Evolutionary conservation across 305 asterid species (phyloP).

Genomic region (Ilex paraguariensis): DNA sequence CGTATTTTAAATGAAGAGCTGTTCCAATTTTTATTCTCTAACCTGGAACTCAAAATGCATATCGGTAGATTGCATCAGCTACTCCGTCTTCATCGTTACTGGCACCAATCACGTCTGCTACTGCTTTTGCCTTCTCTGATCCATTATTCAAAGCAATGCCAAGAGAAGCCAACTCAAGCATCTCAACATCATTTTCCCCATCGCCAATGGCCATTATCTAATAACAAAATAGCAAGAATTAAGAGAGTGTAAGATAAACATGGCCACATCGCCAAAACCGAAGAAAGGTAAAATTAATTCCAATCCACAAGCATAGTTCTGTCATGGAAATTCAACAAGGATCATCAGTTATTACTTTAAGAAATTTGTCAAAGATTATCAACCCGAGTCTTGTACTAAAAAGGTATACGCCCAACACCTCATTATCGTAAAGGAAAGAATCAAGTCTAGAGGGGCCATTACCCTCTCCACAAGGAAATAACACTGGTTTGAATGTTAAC

Average conservation of each 20-base stretch:
- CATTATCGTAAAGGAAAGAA: too few species aligned
- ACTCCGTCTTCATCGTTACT: conserved; percentile 97
- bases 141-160: conserved; percentile 96
- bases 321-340: too few species aligned
- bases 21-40: too few species aligned
- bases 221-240: not conserved
- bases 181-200: conserved; percentile 97
- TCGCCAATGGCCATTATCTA: conserved; percentile 97
- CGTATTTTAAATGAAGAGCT: too few species aligned
- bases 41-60: conserved; percentile 52
- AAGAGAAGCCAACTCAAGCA: conserved; percentile 90
- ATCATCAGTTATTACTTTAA: too few species aligned
- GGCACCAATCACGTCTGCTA: conserved; percentile 73
- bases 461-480: too few species aligned
- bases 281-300: too few species aligned
- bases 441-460: too few species aligned
- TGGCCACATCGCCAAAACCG: not conserved
- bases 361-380: not conserved
- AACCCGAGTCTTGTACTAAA: too few species aligned
- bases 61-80: conserved; percentile 93
- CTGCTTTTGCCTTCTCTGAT: conserved; percentile 85
- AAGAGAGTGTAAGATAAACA: not conserved
- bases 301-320: too few species aligned
- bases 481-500: too few species aligned
- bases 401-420: too few species aligned